Evolutionary conservation across 202 grass and related monocot species (phyloP), one percentile per base, ranked within the genome.

Genomic region (Zizania palustris): DNA sequence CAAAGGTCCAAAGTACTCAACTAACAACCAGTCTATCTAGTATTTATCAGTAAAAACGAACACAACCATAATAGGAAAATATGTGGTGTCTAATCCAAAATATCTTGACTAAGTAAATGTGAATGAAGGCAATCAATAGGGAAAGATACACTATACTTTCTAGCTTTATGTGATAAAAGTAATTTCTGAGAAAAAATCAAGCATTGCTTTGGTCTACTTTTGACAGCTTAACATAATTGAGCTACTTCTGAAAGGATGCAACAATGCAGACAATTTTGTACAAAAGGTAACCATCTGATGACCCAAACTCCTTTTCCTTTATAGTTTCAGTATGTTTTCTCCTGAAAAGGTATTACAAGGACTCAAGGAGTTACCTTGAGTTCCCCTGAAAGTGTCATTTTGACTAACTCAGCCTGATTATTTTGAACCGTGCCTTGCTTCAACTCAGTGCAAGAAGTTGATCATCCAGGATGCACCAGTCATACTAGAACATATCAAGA

Each of bases 171-270:
- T 83, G 14, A 37, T 70, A 59, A 14, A 33, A 41, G 45, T 40
- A 48, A 53, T 63, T 60, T 54, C 8, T 83, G 15, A 6, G 67
- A 45, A 16, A 65, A 48, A 38, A 37, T 50, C 60, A 72, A 9
- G 7, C 1, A 12, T 49, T 71, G 11, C 37, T 44, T 59, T 28
- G 56, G 1, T 63, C 28, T 49, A 74, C 28, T 74, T 8, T 78
- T 85, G 55, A 38, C 87, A 90, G 91, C 83, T 88, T 66, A 84
- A 83, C 44, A 83, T 93, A 82, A 70, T 90, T 0, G 79, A 86
- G 64, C 80, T 75, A 74, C 87, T 93, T 83, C 66, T 93, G 66
- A 83, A 90, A 85, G 91, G 71, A 86, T 93, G 91, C 74, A 93
- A 83, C 41, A 93, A 83, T 45, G 43, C 78, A 53, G 88, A 90